Conservation (phyloP, 2,329 filamentous ascomycete species). For the Davidsoniella australis region DNA sequence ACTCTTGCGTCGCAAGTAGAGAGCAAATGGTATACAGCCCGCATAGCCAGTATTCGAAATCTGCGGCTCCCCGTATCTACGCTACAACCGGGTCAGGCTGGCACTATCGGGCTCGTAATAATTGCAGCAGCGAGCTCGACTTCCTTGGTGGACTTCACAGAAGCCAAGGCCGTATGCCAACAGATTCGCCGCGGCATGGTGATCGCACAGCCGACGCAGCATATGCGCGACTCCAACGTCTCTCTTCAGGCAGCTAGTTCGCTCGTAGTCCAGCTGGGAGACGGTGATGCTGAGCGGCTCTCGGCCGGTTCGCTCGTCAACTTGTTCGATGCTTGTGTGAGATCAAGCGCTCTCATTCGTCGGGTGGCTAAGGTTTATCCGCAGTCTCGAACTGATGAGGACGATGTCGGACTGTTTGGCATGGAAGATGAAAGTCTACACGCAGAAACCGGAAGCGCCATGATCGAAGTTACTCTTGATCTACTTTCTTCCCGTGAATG, state of each 20-base stretch:
- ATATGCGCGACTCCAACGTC: slow-evolving; percentile 38
- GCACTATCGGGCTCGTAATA: slow-evolving; percentile 68
- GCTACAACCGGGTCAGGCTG: slow-evolving; percentile 67
- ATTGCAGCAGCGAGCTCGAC: slow-evolving; percentile 22
- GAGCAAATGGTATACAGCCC: slow-evolving; percentile 64
- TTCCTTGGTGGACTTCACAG: slow-evolving; percentile 16
- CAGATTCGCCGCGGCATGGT: slow-evolving; percentile 68
- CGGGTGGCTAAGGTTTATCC: slow-evolving; percentile 26
- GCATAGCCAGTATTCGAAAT: slow-evolving; percentile 74
- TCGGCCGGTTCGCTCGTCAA: slow-evolving; percentile 55
- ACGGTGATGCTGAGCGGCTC: slow-evolving; percentile 44
- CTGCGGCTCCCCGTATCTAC: slow-evolving; percentile 65
- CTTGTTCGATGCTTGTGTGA: slow-evolving; percentile 73
- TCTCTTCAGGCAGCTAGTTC: slow-evolving; percentile 49
- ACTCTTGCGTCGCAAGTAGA: slow-evolving; percentile 34
- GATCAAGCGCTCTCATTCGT: slow-evolving; percentile 61
- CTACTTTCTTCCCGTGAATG: slow-evolving; percentile 55
- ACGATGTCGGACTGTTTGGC: slow-evolving; percentile 7
- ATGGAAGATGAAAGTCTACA: slow-evolving; percentile 11
- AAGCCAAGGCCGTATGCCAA: slow-evolving; percentile 19
- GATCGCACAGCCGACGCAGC: slow-evolving; percentile 43
- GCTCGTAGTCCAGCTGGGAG: slow-evolving; percentile 54
- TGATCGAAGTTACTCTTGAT: slow-evolving; percentile 45
- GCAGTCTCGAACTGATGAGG: neutral
- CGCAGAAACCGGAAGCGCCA: slow-evolving; percentile 13